Base-by-base conservation (phyloP, 2,329 filamentous ascomycete genomes). In the Pseudonectria buxi region DNA sequence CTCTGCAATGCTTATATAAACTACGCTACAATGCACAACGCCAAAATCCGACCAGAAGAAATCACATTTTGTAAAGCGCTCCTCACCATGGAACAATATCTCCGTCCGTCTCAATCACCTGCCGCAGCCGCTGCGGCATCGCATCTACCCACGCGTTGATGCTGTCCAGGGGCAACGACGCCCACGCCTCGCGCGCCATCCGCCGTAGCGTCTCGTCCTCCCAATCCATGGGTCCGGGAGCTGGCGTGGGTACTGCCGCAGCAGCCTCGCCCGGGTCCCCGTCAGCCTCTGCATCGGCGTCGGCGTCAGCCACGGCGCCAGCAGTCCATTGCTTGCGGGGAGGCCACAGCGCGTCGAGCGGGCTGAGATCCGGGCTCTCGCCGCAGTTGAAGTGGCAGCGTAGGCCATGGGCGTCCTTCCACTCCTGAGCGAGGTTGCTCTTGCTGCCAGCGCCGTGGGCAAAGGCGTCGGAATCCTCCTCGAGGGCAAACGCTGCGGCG, bases 141-240 rank as follows among this genome's bases (percentile, higher is more conserved):
- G 56, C 52, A 14, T 61, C 60, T 7, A 62, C 57, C 60, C 60
- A 63, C 35, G 57, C 40, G 30, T 63, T 53, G 30, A 63, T 39
- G 29, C 51, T 50, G 35, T 57, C 57, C 44, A 59, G 51, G 2
- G 52, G 47, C 25, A 62, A 28, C 0, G 32, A 37, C 4, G 37
- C 37, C 58, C 59, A 61, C 4, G 53, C 53, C 24, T 54, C 48
- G 11, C 48, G 44, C 14, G 57, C 58, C 43, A 55, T 51, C 40
- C 53, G 39, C 40, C 45, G 49, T 33, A 62, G 42, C 22, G 55
- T 55, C 37, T 53, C 51, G 24, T 58, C 55, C 11, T 62, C 54
- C 59, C 58, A 62, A 26, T 59, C 54, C 42, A 41, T 50, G 13
- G 46, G 46, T 7, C 28, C 15, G 4, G 15, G 28, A 7, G 14